phyloP scores from a whole-genome alignment of 2,329 filamentous ascomycete genomes.

The Pseudogymnoascus sp. region DNA sequence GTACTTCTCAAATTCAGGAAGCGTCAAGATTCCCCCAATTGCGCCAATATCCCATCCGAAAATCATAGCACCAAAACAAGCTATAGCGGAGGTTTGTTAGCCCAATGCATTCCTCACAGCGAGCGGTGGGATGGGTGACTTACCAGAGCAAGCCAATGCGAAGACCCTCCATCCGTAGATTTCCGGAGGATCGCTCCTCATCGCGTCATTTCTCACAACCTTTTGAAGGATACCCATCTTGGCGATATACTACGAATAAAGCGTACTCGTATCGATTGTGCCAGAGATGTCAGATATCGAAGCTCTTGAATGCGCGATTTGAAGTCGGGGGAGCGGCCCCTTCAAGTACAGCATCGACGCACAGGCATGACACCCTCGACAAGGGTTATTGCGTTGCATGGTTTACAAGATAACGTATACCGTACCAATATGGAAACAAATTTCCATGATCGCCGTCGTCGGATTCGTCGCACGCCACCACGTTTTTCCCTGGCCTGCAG shows the following conservation, averaged over 20 bases:
- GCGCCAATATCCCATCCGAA: constrained; percentile 65
- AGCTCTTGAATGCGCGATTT: constrained; percentile 1
- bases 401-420: not conserved
- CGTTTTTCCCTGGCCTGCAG: not conserved
- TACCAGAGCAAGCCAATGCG: constrained; percentile 49
- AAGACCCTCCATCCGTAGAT: constrained; percentile 65
- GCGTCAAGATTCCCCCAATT: constrained; percentile 65
- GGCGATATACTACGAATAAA: constrained; percentile 5
- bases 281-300: not conserved
- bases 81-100: constrained; percentile 16
- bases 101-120: not conserved
- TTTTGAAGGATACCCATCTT: constrained; percentile 25
- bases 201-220: constrained; percentile 53
- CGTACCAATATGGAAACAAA: constrained; percentile 1
- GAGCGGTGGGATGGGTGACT: constrained; percentile 17
- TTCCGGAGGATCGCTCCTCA: constrained; percentile 56
- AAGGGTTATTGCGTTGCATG: not conserved
- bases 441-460: not conserved
- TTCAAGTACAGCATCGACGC: not conserved
- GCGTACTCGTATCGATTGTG: constrained; percentile 2
- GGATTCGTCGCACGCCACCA: constrained; percentile 5
- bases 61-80: constrained; percentile 59
- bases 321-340: not conserved
- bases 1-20: constrained; percentile 51
- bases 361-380: not conserved